phyloP scores from a whole-genome alignment of 768 basidiomycete species.

The Kwoniella shandongensis region DNA sequence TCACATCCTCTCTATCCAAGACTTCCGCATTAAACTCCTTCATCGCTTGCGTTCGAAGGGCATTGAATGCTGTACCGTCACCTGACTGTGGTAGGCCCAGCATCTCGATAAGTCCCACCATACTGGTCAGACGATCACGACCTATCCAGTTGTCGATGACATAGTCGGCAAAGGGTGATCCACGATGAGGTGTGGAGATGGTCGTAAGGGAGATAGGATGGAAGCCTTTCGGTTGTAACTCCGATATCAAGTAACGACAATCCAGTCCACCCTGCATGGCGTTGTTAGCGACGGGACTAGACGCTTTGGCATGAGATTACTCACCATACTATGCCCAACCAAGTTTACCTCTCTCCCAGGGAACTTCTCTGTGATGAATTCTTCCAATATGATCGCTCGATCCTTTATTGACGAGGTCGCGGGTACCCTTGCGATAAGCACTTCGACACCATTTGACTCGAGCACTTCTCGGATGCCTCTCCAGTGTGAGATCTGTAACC shows the following conservation, averaged over 20 bases:
- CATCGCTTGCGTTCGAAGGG: conserved; percentile 82
- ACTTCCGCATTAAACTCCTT: conserved; percentile 81
- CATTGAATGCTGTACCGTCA: conserved; percentile 90
- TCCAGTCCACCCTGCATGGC: conserved; percentile 79
- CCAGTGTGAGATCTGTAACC: conserved; percentile 91
- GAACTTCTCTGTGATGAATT: conserved; percentile 74
- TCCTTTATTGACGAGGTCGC: conserved; percentile 85
- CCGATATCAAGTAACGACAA: conserved; percentile 81
- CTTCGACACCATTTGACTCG: conserved; percentile 80
- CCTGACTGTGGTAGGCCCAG: conserved; percentile 88
- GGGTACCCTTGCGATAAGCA: conserved; percentile 90
- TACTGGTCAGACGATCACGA: conserved; percentile 54
- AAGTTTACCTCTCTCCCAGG: conserved; percentile 83
- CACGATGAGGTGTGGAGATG: conserved; percentile 91
- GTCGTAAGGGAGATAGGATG: conserved; percentile 84
- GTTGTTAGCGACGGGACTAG: conserved; percentile 6
- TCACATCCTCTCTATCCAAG: conserved; percentile 72
- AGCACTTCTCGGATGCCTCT: conserved; percentile 92
- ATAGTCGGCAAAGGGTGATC: conserved; percentile 89
- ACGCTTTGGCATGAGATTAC: conserved; percentile 12
- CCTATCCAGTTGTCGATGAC: conserved; percentile 54
- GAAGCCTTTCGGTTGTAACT: conserved; percentile 74
- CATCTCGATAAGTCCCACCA: conserved; percentile 61
- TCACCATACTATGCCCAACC: conserved; percentile 80
- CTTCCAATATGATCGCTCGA: conserved; percentile 84